phyloP scores from a whole-genome alignment of 257 asterid genomes.

The Scutellaria barbata region DNA sequence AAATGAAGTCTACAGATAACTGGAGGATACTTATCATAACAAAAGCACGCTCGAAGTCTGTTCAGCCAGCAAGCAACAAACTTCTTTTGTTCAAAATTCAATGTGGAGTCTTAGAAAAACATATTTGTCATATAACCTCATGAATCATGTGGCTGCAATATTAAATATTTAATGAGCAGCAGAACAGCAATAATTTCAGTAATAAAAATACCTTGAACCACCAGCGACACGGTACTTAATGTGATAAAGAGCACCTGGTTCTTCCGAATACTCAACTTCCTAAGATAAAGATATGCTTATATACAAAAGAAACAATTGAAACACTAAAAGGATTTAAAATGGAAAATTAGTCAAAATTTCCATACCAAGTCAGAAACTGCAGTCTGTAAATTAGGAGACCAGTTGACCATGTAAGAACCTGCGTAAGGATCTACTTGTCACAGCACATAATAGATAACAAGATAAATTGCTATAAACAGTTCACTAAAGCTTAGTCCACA shows the following conservation, averaged over 20 bases:
- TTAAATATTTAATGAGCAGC: slow-evolving; percentile 19
- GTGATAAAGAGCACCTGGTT: slow-evolving; percentile 87
- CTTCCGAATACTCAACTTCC: slow-evolving; percentile 99
- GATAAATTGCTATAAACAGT: slow-evolving; percentile 11
- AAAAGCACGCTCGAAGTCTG: background rate
- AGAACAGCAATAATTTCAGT: slow-evolving; percentile 4
- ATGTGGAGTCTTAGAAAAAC: background rate
- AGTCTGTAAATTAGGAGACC: slow-evolving; percentile 98
- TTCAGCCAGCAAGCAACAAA: background rate
- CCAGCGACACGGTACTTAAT: slow-evolving; percentile 99
- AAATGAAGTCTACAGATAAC: background rate
- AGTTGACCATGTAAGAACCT: slow-evolving; percentile 99
- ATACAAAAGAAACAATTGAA: slow-evolving; percentile 21
- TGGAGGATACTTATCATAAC: slow-evolving; percentile 18
- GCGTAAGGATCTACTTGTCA: slow-evolving; percentile 40
- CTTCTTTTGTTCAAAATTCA: background rate
- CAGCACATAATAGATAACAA: slow-evolving; percentile 8
- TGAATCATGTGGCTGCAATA: slow-evolving; percentile 18
- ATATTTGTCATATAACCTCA: background rate
- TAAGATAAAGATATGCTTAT: slow-evolving; percentile 34
- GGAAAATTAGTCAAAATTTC: slow-evolving; percentile 23
- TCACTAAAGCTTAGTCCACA: slow-evolving; percentile 12
- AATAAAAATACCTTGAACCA: slow-evolving; percentile 74
- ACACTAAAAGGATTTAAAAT: slow-evolving; percentile 7
- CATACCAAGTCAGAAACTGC: slow-evolving; percentile 96